These are phyloP conservation scores for Suillus discolor DNA, from an alignment of 768 basidiomycete species.

Conservation along the genomic window DNA sequence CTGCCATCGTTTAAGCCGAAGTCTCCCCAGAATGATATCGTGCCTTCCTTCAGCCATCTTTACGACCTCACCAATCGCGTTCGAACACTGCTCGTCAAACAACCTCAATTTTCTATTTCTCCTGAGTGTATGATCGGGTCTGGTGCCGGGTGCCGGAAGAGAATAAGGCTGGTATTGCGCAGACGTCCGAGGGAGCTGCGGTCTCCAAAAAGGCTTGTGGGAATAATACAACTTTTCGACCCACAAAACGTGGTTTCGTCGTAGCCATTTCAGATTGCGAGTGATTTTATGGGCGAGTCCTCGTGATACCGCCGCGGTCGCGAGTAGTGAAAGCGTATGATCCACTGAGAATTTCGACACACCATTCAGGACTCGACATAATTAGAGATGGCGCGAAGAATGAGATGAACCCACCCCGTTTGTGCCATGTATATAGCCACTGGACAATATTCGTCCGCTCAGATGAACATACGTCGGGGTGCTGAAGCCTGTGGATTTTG, in stretches of 20 bases:
- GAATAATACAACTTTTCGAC: constrained; percentile 21
- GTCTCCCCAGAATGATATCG: constrained; percentile 51
- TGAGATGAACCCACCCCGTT: constrained; percentile 45
- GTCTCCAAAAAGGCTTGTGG: constrained; percentile 39
- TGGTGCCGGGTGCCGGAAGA: constrained; percentile 15
- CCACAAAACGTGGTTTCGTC: constrained; percentile 28
- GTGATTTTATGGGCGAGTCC: constrained; percentile 64
- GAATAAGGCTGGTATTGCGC: constrained; percentile 23
- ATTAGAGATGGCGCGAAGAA: constrained; percentile 9
- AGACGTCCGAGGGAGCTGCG: constrained; percentile 30
- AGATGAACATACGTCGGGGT: constrained; percentile 21
- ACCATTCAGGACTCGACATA: constrained; percentile 10
- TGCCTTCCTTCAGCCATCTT: constrained; percentile 62
- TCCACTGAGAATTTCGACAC: constrained; percentile 50
- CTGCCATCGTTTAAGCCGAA: constrained; percentile 33
- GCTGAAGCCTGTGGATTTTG: constrained; percentile 44
- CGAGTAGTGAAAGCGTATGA: constrained; percentile 61
- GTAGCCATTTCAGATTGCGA: constrained; percentile 48
- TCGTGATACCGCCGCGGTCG: constrained; percentile 61
- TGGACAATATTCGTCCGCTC: constrained; percentile 35
- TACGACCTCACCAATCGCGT: constrained; percentile 53
- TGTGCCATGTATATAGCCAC: constrained; percentile 58
- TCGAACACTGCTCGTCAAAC: constrained; percentile 43
- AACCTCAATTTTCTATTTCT: constrained; percentile 26
- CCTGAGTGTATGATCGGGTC: constrained; percentile 17